Evolutionary conservation across 805 yeast species (phyloP).

Genomic region (Yamadazyma paraphyllophila): DNA sequence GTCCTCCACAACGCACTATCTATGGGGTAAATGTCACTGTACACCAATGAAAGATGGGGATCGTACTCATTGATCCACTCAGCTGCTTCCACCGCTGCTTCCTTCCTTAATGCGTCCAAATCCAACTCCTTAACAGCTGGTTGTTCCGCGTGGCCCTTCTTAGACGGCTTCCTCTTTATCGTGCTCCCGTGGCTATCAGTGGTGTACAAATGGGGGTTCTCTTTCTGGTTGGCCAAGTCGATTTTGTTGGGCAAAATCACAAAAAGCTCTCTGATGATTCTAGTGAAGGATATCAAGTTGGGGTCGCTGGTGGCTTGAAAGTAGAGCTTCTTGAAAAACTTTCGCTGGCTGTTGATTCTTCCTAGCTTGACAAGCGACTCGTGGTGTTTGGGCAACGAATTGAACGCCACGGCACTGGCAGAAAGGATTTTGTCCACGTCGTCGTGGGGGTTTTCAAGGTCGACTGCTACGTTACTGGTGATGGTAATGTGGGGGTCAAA

Average conservation of each 20-base stretch:
- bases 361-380: conserved; percentile 40
- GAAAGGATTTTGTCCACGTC: conserved; percentile 61
- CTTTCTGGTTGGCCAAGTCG: conserved; percentile 33
- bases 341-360: conserved; percentile 46
- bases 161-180: conserved; percentile 26
- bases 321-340: conserved; percentile 52
- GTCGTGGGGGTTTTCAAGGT: conserved; percentile 40
- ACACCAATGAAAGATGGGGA: conserved; percentile 73
- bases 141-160: conserved; percentile 14
- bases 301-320: conserved; percentile 46
- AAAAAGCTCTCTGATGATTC: conserved; percentile 56
- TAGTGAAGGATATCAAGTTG: conserved; percentile 50
- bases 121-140: conserved; percentile 24
- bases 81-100: conserved; percentile 48
- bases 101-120: conserved; percentile 28
- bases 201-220: conserved; percentile 40
- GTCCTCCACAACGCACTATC: conserved; percentile 65
- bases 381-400: conserved; percentile 41
- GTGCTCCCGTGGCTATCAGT: conserved; percentile 25
- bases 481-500: conserved; percentile 80
- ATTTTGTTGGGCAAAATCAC: conserved; percentile 44
- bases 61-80: conserved; percentile 61
- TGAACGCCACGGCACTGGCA: conserved; percentile 55
- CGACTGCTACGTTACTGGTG: conserved; percentile 56
- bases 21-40: conserved; percentile 63